Evolutionary conservation across 1,284 basidiomycete species (phyloP), one percentile per base, ranked within the genome.

Genomic region (Fomitopsis pinicola): DNA sequence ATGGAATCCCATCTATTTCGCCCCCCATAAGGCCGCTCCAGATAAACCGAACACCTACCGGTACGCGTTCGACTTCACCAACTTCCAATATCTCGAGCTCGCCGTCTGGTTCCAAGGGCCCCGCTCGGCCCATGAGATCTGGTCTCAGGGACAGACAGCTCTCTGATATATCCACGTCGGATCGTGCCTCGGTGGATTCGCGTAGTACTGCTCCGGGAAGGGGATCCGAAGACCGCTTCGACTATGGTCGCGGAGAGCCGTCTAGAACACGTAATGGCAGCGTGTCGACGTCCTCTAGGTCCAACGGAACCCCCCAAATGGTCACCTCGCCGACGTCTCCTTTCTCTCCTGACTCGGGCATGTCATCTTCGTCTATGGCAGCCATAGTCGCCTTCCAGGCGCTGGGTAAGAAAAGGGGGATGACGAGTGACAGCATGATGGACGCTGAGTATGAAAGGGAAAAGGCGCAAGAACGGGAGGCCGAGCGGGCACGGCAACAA

Each of bases 301-400:
- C 57, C 19, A 66, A 63, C 56, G 64, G 63, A 58, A 58, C 57
- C 46, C 55, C 56, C 57, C 60, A 57, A 48, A 45, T 55, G 7
- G 62, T 59, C 54, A 67, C 68, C 66, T 67, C 33, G 62, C 69
- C 40, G 44, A 66, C 42, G 12, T 60, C 64, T 54, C 68, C 69
- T 15, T 46, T 63, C 12, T 65, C 66, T 17, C 63, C 68, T 8
- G 67, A 65, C 10, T 38, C 67, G 8, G 66, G 68, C 28, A 59
- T 73, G 38, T 73, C 77, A 28, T 71, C 77, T 53, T 77, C 80
- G 3, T 80, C 82, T n/a, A 80, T 88, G 45, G 76, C 76, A n/a
- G 79, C 79, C 46, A 82, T 90, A 44, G 75, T 86, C 61, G 87
- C 89, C 35, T 92, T 92, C 71, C 83, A 86, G 69, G 80, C 81